phyloP scores from a whole-genome alignment of 164 flowering plant species.

The Magnolia sinica region DNA sequence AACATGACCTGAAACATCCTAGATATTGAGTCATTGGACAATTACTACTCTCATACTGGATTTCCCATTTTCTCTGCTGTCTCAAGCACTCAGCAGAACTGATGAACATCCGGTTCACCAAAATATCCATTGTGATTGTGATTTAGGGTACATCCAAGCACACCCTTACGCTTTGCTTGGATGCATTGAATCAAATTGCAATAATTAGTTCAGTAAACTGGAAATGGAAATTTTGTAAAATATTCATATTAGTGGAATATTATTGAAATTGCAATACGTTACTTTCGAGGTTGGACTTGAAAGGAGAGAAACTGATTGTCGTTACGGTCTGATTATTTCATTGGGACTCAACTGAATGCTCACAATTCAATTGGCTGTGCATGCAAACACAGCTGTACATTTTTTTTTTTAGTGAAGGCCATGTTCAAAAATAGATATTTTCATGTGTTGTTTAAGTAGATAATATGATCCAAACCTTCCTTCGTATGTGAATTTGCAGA shows the following conservation, averaged over 20 bases:
- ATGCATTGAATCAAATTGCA: neutral
- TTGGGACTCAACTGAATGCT: neutral
- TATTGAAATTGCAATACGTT: neutral
- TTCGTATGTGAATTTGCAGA: constrained; percentile 35
- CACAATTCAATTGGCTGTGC: neutral
- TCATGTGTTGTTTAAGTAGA: neutral
- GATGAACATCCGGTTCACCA: too few species aligned
- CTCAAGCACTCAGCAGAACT: too few species aligned
- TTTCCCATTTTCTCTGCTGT: neutral
- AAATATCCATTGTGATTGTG: too few species aligned
- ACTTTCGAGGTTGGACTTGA: neutral
- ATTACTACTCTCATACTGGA: too few species aligned
- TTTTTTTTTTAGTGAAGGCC: too few species aligned
- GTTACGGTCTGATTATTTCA: neutral
- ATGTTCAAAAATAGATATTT: too few species aligned
- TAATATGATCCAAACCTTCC: neutral
- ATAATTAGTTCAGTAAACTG: neutral
- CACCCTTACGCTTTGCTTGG: neutral
- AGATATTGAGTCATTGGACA: too few species aligned
- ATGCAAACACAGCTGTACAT: too few species aligned
- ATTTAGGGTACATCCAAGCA: too few species aligned
- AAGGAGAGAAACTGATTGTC: neutral
- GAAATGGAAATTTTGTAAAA: neutral
- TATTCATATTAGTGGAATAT: neutral
- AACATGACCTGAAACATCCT: too few species aligned